Percentiles rank a stretch among this genome's conserved stretches.
Conservation (phyloP, 2,329 filamentous ascomycete genomes). For the Calonectria montana region DNA sequence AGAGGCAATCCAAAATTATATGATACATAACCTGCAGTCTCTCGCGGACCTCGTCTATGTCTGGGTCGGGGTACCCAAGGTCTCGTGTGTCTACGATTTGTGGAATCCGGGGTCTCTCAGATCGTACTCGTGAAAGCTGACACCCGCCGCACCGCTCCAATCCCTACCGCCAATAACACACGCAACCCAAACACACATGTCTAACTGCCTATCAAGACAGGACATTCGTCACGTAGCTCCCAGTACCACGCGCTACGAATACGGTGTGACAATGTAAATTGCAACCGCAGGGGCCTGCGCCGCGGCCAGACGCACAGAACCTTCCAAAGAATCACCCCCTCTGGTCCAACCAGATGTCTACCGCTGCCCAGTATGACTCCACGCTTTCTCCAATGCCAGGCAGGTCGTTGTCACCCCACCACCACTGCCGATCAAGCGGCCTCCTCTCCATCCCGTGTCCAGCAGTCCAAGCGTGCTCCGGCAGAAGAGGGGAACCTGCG, state of each 20-base stretch:
- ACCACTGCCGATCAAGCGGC: not conserved
- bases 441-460: slow-evolving; percentile 4
- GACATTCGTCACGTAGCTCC: slow-evolving; percentile 2
- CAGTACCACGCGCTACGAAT: slow-evolving; percentile 12
- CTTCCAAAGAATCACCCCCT: slow-evolving; percentile 23
- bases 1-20: slow-evolving; percentile 12
- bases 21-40: slow-evolving; percentile 11
- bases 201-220: slow-evolving; percentile 1
- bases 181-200: not conserved
- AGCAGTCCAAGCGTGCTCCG: slow-evolving; percentile 14
- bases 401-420: slow-evolving; percentile 14
- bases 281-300: not conserved
- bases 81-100: not conserved
- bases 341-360: not conserved
- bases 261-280: slow-evolving; percentile 21
- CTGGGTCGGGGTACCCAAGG: not conserved
- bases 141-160: not conserved
- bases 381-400: not conserved
- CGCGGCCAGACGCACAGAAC: slow-evolving; percentile 20
- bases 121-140: slow-evolving; percentile 1
- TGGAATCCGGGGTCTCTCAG: not conserved
- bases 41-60: not conserved
- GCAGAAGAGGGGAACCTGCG: slow-evolving; percentile 9
- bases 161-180: not conserved
- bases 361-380: not conserved